Evolutionary conservation across 192 early-diverging fungal species (phyloP).

Genomic region (Podila clonocystis): DNA sequence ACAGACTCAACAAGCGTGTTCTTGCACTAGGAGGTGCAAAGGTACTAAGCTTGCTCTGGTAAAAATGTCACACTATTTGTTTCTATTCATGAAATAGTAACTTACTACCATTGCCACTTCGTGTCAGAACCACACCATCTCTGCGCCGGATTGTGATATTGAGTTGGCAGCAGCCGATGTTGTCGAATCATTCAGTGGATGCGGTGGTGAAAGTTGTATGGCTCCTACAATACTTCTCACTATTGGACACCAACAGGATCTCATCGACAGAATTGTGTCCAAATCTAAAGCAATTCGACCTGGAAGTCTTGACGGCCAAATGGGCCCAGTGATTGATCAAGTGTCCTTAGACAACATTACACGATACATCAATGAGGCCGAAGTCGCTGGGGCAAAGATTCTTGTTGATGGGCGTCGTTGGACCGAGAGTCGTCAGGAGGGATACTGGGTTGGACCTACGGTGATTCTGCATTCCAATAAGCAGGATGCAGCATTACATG

Average conservation of each 20-base stretch:
- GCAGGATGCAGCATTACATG: constrained; percentile 65
- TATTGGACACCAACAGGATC: constrained; percentile 66
- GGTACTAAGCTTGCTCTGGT: not conserved
- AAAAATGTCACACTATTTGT: no score
- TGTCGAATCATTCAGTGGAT: constrained; percentile 75
- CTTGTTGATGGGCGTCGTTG: constrained; percentile 70
- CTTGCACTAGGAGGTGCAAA: constrained; percentile 71
- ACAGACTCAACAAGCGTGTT: constrained; percentile 65
- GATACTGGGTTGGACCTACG: constrained; percentile 76
- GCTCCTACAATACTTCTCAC: constrained; percentile 69
- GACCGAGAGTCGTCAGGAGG: constrained; percentile 29
- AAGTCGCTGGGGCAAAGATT: constrained; percentile 59
- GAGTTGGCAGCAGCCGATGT: constrained; percentile 76
- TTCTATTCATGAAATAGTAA: not conserved
- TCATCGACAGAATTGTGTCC: constrained; percentile 63
- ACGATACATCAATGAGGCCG: constrained; percentile 60
- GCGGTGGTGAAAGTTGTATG: constrained; percentile 76
- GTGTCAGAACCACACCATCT: constrained; percentile 71
- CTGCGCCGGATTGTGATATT: constrained; percentile 71
- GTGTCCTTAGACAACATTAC: constrained; percentile 63
- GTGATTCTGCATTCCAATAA: constrained; percentile 61
- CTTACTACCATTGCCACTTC: constrained; percentile 11
- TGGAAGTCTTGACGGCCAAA: constrained; percentile 52
- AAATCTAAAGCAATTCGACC: constrained; percentile 59
- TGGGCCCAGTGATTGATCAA: constrained; percentile 78